Evolutionary conservation across 2,329 filamentous ascomycete genomes (phyloP).

Genomic region (Paraphaeosphaeria minitans): DNA sequence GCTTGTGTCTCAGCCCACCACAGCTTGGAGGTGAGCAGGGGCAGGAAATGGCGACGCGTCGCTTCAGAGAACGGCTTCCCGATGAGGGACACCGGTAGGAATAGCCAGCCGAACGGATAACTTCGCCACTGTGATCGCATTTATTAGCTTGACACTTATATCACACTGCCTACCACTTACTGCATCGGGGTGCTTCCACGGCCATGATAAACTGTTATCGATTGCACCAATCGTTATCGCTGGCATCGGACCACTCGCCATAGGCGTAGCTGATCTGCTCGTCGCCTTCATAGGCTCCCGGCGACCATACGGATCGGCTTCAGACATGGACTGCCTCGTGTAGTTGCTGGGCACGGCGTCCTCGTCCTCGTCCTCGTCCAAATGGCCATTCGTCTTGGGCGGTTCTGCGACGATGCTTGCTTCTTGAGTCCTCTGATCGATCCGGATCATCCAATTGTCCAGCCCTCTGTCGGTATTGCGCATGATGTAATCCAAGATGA

Average conservation of each 20-base stretch:
- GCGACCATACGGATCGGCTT: constrained; percentile 68
- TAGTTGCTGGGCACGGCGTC: constrained; percentile 57
- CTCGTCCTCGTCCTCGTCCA: constrained; percentile 39
- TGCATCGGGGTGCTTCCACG: constrained; percentile 98
- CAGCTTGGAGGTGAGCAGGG: constrained; percentile 86
- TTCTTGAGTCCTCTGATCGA: constrained; percentile 81
- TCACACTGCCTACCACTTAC: constrained; percentile 41
- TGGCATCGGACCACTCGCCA: constrained; percentile 58
- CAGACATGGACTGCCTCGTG: constrained; percentile 67
- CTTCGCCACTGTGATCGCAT: constrained; percentile 67
- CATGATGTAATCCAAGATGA: constrained; percentile 99
- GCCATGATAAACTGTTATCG: constrained; percentile 97
- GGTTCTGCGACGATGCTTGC: constrained; percentile 88
- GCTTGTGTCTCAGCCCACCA: constrained; percentile 98
- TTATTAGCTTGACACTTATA: constrained; percentile 7
- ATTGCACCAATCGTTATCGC: constrained; percentile 86
- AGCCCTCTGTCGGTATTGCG: constrained; percentile 94
- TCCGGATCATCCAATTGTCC: constrained; percentile 99
- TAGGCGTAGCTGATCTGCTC: constrained; percentile 61
- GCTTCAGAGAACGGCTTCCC: constrained; percentile 94
- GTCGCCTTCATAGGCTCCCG: constrained; percentile 85
- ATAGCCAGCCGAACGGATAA: constrained; percentile 98
- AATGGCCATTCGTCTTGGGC: constrained; percentile 64
- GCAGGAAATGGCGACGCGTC: constrained; percentile 93
- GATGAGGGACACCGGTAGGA: constrained; percentile 93